Evolutionary conservation across 805 yeast species (phyloP), one percentile per base, ranked within the genome.

Genomic region (Suhomyces emberorum): DNA sequence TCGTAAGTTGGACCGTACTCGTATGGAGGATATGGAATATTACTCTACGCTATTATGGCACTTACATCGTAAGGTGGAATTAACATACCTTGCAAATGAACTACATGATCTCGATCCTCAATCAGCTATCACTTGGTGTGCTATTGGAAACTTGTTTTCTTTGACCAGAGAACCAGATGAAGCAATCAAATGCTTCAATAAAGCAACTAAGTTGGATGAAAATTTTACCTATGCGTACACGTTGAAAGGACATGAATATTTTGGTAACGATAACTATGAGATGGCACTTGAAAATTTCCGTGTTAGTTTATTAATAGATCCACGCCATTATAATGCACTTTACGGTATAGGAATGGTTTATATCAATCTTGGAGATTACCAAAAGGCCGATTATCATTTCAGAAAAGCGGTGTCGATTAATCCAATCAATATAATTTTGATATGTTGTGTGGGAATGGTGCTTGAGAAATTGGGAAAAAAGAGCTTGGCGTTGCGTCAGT

Each of bases 291-390:
- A 83, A 38, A 78, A 87, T 42, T 93, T 88, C 70, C 63, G 96
- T 24, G 69, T 72, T 43, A 95, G 96, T 3, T 69, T 93, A 30
- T 65, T 82, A 16, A 71, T 81, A 28, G 95, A 91, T 51, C 72
- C 81, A 31, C 70, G 88, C 39, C 96, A 88, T 55, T 93, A 89
- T 60, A 93, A 91, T 59, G 97, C 98, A 0, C 79, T 89, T 52
- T 93, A 93, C 53, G 98, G 98, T 18, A 76, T 93, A 38, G 98
- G 98, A 6, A 88, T 88, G 91, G 95, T 88, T 19, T 83, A 81
- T 56, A 74, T 88, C 57, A 86, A 88, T 51, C 63, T 88, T 35
- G 98, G 97, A 4, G 88, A 87, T 49, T 79, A 79, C 52, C 78
- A 76, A 29, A 79, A 79, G 49, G 96, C 98, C 1, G 89, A 88